Base-by-base conservation (phyloP, 116 monocot genomes). In the Dioscorea cayenensis region DNA sequence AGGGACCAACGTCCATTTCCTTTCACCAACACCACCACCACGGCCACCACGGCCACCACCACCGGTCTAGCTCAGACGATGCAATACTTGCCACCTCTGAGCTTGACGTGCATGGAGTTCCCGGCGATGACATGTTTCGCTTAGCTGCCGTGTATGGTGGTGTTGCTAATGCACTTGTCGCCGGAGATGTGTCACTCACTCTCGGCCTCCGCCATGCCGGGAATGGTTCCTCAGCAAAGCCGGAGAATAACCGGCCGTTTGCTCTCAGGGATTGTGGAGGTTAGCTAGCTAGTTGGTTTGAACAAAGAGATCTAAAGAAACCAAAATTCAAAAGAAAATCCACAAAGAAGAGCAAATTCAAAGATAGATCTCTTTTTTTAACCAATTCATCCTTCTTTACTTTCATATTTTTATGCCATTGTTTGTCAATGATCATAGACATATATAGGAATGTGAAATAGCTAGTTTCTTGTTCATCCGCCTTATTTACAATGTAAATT, bases 141-240 rank as follows among this genome's bases (percentile, higher is more conserved):
- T 49, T 61, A 32, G 65, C 28, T 51, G 65, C 28, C 51, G 64
- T 66, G 12, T 72, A 72, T 28, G 67, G 72, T 6, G 29, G 66
- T 10, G 72, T 71, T 49, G 28, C 77, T 1, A 55, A n/a, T 5
- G 61, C 48, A 28, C 37, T 70, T 5, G 69, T 74, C 0, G 60
- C 79, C 19, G 91, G 91, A 14, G 91, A 91, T 63, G 88, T 92
- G 50, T 92, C 91, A 32, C 91, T 92, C 64, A 92, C 88, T 20
- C 79, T 92, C 28, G 91, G 91, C 18, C 87, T 89, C 22, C 77
- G 78, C 71, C 89, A 89, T 7, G 78, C 76, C 20, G 85, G 82
- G 23, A 77, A 74, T 60, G 29, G 14, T 5, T 55, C 55, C 19
- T 14, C 25, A 7, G 19, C 72, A 12, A 12, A 10, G 59, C 43